Conservation (phyloP, 805 yeast genomes). For the Hanseniaspora opuntiae region DNA sequence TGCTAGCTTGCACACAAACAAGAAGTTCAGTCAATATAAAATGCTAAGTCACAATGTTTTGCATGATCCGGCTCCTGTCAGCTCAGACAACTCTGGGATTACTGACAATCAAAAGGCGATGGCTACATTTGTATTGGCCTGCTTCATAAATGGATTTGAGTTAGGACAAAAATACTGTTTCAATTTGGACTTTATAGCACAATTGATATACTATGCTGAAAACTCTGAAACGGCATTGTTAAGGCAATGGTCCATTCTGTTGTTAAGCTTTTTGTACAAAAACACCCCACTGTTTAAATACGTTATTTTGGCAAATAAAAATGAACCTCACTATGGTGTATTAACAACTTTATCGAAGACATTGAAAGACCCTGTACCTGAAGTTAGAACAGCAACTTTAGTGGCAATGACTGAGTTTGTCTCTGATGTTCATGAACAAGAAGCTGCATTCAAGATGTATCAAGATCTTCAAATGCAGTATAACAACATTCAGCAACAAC, state of each 20-base stretch:
- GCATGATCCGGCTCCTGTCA: conserved; percentile 12
- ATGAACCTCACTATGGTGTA: conserved; percentile 29
- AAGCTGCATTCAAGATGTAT: conserved; percentile 22
- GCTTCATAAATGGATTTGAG: conserved; percentile 68
- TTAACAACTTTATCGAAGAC: conserved; percentile 32
- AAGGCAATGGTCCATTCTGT: conserved; percentile 82
- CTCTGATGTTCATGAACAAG: conserved; percentile 33
- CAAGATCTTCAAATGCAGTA: conserved; percentile 24
- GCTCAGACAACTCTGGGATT: conserved; percentile 20
- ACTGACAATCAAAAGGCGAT: conserved; percentile 84
- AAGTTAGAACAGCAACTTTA: conserved; percentile 75
- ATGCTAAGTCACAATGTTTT: conserved; percentile 2
- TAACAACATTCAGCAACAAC: conserved; percentile 21
- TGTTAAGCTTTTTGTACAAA: conserved; percentile 64
- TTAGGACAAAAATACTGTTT: conserved; percentile 72
- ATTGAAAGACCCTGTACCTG: conserved; percentile 83
- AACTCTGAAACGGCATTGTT: conserved; percentile 70
- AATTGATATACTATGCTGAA: conserved; percentile 51
- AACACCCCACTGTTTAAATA: conserved; percentile 62
- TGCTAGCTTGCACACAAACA: background rate
- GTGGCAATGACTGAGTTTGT: conserved; percentile 59
- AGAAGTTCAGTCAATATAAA: conserved; percentile 6
- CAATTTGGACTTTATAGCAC: conserved; percentile 55
- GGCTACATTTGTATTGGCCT: conserved; percentile 80
- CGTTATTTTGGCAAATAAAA: conserved; percentile 49